Percentiles rank a stretch among this genome's conserved stretches.
Evolutionary conservation across 345 rosid genomes (phyloP).

Genomic region (Camelina hispida): DNA sequence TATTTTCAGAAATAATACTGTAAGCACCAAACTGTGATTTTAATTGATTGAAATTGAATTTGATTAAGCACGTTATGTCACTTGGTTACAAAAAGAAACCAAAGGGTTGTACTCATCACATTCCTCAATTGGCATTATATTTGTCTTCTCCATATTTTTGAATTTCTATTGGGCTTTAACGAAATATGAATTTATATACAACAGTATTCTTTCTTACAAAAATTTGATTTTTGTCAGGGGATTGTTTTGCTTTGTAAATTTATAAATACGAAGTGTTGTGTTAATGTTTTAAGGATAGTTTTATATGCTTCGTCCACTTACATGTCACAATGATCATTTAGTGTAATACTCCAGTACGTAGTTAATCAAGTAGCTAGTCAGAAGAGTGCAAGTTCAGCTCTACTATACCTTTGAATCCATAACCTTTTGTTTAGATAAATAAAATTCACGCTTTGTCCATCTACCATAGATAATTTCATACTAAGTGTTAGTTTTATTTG

Average conservation of each 20-base stretch:
- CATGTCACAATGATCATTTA: not conserved
- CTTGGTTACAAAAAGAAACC: slow-evolving; percentile 7
- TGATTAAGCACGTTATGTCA: slow-evolving; percentile 11
- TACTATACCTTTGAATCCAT: not conserved
- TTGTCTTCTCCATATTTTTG: slow-evolving; percentile 11
- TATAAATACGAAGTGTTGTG: not conserved
- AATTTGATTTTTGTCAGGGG: not conserved
- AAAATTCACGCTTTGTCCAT: not conserved
- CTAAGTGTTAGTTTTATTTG: too few relatives aligned
- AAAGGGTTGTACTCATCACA: slow-evolving; percentile 12
- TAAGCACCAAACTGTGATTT: too few relatives aligned
- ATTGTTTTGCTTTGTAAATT: not conserved
- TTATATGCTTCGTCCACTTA: not conserved
- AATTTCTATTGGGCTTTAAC: not conserved
- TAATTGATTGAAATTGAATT: slow-evolving; percentile 14
- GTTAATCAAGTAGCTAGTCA: not conserved
- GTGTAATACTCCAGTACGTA: not conserved
- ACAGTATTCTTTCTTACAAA: not conserved
- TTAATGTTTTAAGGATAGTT: not conserved
- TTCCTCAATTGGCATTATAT: slow-evolving; percentile 29
- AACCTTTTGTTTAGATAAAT: not conserved
- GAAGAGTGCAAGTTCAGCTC: not conserved
- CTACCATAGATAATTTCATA: not conserved
- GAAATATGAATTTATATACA: not conserved
- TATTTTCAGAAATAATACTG: not conserved